phyloP scores from a whole-genome alignment of 495 filamentous ascomycete genomes.

The Hyphodiscus hymeniophilus region DNA sequence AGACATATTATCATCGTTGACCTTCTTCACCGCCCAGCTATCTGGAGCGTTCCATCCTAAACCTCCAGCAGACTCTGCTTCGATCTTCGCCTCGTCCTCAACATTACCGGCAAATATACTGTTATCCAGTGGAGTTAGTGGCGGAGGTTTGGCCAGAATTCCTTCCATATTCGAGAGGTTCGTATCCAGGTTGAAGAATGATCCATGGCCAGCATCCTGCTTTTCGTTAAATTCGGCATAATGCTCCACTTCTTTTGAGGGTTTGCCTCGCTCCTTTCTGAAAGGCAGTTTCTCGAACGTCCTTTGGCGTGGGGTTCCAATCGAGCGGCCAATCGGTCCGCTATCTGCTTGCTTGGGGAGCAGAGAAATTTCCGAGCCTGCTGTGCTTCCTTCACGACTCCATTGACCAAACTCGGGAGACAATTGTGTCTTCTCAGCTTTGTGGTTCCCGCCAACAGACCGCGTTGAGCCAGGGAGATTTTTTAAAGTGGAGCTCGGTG shows the following conservation, averaged over 20 bases:
- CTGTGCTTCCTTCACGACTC: constrained; percentile 22
- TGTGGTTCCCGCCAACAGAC: constrained; percentile 27
- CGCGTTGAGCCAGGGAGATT: constrained; percentile 47
- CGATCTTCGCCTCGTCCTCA: constrained; percentile 34
- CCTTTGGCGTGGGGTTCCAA: constrained; percentile 38
- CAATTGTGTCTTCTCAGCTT: constrained; percentile 14
- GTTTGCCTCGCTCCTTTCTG: constrained; percentile 32
- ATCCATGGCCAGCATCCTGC: constrained; percentile 36
- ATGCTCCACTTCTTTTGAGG: constrained; percentile 20
- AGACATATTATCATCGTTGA: constrained; percentile 53
- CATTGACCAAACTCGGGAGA: constrained; percentile 19
- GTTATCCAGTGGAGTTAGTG: constrained; percentile 52
- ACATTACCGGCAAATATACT: constrained; percentile 43
- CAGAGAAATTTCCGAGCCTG: constrained; percentile 20
- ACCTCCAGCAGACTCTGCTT: constrained; percentile 31
- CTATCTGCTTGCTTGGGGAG: constrained; percentile 20
- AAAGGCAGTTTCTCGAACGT: constrained; percentile 50
- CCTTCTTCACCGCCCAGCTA: constrained; percentile 79
- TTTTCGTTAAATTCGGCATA: constrained; percentile 35
- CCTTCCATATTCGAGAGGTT: constrained; percentile 78
- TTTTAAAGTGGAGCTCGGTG: constrained; percentile 32
- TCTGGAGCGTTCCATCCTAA: constrained; percentile 81
- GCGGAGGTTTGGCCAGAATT: constrained; percentile 61
- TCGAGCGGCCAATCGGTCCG: constrained; percentile 21
- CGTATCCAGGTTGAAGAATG: constrained; percentile 68